phyloP scores from a whole-genome alignment of 139 green algal species.

The Coelastrella sp. region DNA sequence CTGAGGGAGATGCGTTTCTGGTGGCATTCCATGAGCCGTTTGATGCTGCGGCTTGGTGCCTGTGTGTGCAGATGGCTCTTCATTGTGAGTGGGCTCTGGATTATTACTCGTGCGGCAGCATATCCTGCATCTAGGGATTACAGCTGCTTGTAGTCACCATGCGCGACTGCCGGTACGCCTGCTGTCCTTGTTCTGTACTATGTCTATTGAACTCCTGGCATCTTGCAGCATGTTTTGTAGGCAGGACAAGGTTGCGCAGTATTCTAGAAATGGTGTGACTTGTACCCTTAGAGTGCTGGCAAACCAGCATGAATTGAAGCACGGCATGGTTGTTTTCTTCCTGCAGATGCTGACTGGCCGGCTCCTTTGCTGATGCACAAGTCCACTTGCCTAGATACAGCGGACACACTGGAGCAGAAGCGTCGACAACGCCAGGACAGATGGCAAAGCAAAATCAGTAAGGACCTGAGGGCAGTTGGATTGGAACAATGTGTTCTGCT shows the following conservation, averaged over 20 bases:
- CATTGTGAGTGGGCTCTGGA: conserved; percentile 49
- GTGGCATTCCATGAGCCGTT: conserved; percentile 74
- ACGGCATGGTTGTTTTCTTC: not conserved
- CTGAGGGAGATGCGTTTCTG: conserved; percentile 73
- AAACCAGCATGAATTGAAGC: no score
- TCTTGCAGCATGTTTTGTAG: no score
- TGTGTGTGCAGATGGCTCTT: conserved; percentile 67
- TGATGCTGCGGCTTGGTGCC: conserved; percentile 74
- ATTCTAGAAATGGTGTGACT: not conserved
- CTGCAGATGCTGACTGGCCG: conserved; percentile 45
- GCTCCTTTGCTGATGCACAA: conserved; percentile 40
- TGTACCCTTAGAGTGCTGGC: not conserved
- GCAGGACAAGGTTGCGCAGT: no score
- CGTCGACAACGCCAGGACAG: conserved; percentile 20
- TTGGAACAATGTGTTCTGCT: not conserved
- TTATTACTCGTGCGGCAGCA: not conserved
- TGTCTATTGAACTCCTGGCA: no score
- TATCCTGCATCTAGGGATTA: not conserved
- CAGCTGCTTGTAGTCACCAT: not conserved
- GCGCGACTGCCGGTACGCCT: not conserved
- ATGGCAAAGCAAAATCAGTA: conserved; percentile 21
- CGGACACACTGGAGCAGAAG: conserved; percentile 23
- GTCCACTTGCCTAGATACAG: conserved; percentile 38
- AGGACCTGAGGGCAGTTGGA: not conserved
- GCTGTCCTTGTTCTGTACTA: no score